Conservation (phyloP, 2,329 filamentous ascomycete genomes). For the Dissoconium aciculare region DNA sequence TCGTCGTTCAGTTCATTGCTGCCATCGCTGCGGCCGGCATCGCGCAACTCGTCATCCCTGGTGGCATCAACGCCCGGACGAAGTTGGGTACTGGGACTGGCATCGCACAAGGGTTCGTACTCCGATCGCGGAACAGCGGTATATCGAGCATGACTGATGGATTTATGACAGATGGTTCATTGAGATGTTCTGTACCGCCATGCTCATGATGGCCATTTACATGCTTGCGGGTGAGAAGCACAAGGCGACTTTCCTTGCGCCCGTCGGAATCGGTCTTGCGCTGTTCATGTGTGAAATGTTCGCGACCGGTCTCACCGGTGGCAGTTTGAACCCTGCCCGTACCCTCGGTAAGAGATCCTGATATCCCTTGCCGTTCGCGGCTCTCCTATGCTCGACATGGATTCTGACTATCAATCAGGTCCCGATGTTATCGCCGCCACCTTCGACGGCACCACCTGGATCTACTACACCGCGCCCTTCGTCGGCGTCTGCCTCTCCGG, state of each 20-base stretch:
- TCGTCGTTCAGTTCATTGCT: conserved; percentile 20
- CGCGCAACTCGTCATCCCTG: conserved; percentile 19
- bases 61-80: conserved; percentile 18
- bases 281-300: conserved; percentile 16
- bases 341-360: conserved; percentile 14
- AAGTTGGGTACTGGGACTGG: conserved; percentile 17
- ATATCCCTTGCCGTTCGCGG: neutral
- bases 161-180: conserved; percentile 18
- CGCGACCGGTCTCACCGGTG: conserved; percentile 17
- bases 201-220: conserved; percentile 21
- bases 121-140: neutral
- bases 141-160: conserved; percentile 5
- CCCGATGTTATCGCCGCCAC: conserved; percentile 18
- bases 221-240: conserved; percentile 25
- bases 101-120: conserved; percentile 15
- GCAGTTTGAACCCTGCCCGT: conserved; percentile 22
- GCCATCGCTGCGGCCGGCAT: conserved; percentile 21
- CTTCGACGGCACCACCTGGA: conserved; percentile 22
- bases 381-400: neutral
- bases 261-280: conserved; percentile 17
- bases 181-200: conserved; percentile 23
- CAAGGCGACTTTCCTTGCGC: conserved; percentile 20
- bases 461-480: conserved; percentile 9
- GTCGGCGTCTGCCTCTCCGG: neutral
- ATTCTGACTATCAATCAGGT: conserved; percentile 5